A percentile compares a stretch with the other conserved stretches of the same genome.
phyloP scores from a whole-genome alignment of 345 rosid genomes.

The Geranium brycei region DNA sequence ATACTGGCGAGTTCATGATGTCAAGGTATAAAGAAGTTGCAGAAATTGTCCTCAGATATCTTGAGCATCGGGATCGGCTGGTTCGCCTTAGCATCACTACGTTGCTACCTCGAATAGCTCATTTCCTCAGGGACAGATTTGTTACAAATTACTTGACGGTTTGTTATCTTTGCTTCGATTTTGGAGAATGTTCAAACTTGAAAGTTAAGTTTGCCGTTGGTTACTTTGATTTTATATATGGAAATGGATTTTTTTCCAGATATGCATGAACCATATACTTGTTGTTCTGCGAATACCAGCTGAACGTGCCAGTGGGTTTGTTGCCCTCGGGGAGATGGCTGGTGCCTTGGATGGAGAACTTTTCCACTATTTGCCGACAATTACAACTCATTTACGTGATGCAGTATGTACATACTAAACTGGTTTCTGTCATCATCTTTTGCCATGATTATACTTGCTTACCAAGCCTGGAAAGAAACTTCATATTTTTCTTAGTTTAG shows the following conservation, averaged over 20 bases:
- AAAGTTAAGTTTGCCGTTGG: background rate
- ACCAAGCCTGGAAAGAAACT: too few species aligned
- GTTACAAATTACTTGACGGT: conserved; percentile 87
- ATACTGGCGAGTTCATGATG: conserved; percentile 99
- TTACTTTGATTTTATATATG: conserved; percentile 1
- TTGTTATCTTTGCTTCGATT: conserved; percentile 16
- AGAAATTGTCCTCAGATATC: conserved; percentile 87
- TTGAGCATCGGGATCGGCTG: conserved; percentile 85
- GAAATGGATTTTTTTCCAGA: conserved; percentile 36
- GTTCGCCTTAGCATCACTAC: conserved; percentile 99
- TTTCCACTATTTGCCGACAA: conserved; percentile 85
- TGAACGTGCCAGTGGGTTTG: conserved; percentile 93
- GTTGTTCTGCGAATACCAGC: conserved; percentile 70
- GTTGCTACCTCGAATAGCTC: conserved; percentile 95
- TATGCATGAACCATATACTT: conserved; percentile 92
- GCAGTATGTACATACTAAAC: conserved; percentile 40
- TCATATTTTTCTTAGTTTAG: too few species aligned
- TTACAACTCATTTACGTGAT: conserved; percentile 77
- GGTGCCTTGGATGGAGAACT: conserved; percentile 99
- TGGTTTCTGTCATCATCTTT: background rate
- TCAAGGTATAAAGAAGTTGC: conserved; percentile 98
- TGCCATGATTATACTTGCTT: background rate
- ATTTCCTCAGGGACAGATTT: conserved; percentile 94
- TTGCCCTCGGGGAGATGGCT: conserved; percentile 99
- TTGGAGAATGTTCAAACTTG: background rate